phyloP scores from a whole-genome alignment of 352 stramenopile species.

The Globisporangium barbulae region DNA sequence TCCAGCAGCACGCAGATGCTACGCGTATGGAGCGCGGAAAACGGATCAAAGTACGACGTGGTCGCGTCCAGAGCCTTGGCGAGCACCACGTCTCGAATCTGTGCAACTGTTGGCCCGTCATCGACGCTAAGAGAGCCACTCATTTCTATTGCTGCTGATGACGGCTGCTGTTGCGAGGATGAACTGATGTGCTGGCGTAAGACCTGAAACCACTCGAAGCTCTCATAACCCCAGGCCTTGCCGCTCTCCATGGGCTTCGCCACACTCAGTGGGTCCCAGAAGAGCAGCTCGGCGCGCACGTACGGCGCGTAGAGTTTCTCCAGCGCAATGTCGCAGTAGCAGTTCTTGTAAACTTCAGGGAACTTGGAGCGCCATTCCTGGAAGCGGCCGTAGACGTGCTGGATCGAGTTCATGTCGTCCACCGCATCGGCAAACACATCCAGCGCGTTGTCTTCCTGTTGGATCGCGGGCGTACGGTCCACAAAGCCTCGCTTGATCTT shows the following conservation, averaged over 20 bases:
- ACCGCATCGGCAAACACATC: slow-evolving; percentile 63
- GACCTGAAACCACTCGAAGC: slow-evolving; percentile 55
- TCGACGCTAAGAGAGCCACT: not conserved
- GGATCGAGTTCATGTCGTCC: slow-evolving; percentile 64
- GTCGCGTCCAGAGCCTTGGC: slow-evolving; percentile 31
- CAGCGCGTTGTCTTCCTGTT: not conserved
- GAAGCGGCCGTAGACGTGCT: slow-evolving; percentile 56
- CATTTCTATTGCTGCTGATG: not conserved
- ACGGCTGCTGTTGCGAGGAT: not conserved
- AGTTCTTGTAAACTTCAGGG: slow-evolving; percentile 59
- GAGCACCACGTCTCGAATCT: slow-evolving; percentile 57
- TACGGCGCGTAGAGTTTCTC: slow-evolving; percentile 64
- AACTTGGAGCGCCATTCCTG: slow-evolving; percentile 74
- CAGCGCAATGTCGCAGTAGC: slow-evolving; percentile 56
- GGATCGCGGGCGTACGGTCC: slow-evolving; percentile 11
- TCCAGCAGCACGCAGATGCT: slow-evolving; percentile 54
- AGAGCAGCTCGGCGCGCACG: slow-evolving; percentile 56
- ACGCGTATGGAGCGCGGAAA: slow-evolving; percentile 49
- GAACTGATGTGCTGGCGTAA: slow-evolving; percentile 33
- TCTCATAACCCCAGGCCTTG: slow-evolving; percentile 26
- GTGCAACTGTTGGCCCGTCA: slow-evolving; percentile 32
- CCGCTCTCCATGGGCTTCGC: slow-evolving; percentile 1
- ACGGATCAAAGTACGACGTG: slow-evolving; percentile 52
- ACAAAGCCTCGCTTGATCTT: slow-evolving; percentile 26
- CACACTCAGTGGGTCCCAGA: slow-evolving; percentile 59